Evolutionary conservation across 1,284 basidiomycete species (phyloP), one percentile per base, ranked within the genome.

Genomic region (Chalciporus sp.): DNA sequence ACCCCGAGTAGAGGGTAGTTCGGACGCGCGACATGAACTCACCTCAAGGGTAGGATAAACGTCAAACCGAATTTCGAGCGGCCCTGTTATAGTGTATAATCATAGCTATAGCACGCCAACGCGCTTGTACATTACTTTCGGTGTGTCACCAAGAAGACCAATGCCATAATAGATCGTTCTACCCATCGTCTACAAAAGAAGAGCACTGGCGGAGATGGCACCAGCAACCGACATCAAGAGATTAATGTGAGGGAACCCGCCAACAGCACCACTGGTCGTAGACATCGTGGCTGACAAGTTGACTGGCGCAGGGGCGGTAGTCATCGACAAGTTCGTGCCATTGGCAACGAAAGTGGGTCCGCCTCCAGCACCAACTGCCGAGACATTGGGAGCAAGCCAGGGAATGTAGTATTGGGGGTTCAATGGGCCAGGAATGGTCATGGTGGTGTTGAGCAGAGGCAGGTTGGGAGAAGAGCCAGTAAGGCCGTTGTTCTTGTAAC

Each of bases 381-480:
- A 64, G 20, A 48, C 63, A 64, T 79, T 68, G 2, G 76, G 78
- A 16, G 78, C 76, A 14, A 68, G 55, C 62, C 73, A 79, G n/a
- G 78, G 76, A 41, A 74, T 63, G 55, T 68, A 79, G 47, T 64
- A 56, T 9, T 69, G 17, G 10, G 67, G 56, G 64, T 79, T 73
- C 45, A 74, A 48, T 3, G 73, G 66, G 19, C 71, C 72, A 3
- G 72, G 72, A 33, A 61, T 61, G 10, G 50, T 61, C 16, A 17
- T 39, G 4, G 62, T 67, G 33, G 59, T 12, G 54, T 75, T 72
- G 28, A 73, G 66, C 39, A 67, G 57, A 27, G 76, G 76, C 47
- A 66, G 55, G 17, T 47, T 2, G 2, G 69, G 40, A 7, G 65
- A 52, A 28, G 35, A 26, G 52, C 14, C 26, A 23, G 10, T 47